Evolutionary conservation across 1,284 basidiomycete genomes (phyloP), one percentile per base, ranked within the genome.

Genomic region (Ceratobasidium sp.): DNA sequence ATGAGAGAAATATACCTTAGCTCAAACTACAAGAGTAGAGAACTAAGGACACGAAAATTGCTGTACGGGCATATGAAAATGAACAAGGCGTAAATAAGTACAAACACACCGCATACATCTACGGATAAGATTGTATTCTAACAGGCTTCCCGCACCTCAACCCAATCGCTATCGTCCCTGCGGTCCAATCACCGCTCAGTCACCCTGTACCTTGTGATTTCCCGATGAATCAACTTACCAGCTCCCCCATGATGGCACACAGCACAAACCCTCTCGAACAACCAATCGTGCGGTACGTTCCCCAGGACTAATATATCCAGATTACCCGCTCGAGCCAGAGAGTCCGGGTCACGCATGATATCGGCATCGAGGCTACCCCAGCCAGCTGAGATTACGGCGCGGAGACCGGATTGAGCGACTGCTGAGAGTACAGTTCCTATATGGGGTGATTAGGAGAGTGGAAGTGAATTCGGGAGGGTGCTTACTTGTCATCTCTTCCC

Each of bases 261-360:
- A 0, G 90, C 90, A 35, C 88, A 84, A 0, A 92, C 90, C 10
- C 89, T 84, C 48, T 88, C 88, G 80, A 93, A 93, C 5, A 93
- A 85, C 92, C 92, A 93, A 82, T 93, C 91, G 82, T 93, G 91
- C 0, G 91, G 91, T 0, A 93, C 87, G 18, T 87, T 82, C 27
- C 82, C 79, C 14, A 92, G 86, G 54, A 91, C 89, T 83, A 90
- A 91, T 20, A 92, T 85, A 78, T 89, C 86, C 0, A 87, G 81
- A 4, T 89, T 88, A 12, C 89, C 83, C n/a, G 84, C 80, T 8
- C 52, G 18, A 12, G 48, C 3, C 10, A 71, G 23, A 4, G 33
- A 35, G 6, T 57, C 35, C 5, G 69, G 69, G 41, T 71, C 41
- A 16, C 38, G n/a, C 23, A 75, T 48, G 7, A 62, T 54, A 14